phyloP scores from a whole-genome alignment of 2,329 filamentous ascomycete species.

The Phoma sp. region DNA sequence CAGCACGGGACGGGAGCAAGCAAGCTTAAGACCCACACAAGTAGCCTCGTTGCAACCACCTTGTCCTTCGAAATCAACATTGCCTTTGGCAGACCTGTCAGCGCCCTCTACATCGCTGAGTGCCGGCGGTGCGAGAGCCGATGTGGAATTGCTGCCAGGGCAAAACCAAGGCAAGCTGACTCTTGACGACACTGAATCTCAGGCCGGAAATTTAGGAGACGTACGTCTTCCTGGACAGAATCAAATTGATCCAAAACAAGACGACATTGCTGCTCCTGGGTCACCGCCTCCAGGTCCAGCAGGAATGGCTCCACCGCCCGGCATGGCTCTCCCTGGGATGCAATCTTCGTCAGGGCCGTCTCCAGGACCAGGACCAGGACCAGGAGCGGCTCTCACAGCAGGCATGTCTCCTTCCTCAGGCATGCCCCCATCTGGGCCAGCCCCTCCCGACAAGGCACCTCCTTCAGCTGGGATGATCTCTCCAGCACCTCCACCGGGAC shows the following conservation, averaged over 20 bases:
- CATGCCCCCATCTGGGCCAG: not conserved
- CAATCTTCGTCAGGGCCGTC: not conserved
- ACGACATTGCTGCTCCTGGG: not conserved
- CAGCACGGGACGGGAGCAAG: not conserved
- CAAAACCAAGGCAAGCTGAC: slow-evolving; percentile 1
- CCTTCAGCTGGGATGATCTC: too few relatives aligned
- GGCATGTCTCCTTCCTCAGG: too few relatives aligned
- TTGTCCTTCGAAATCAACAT: not conserved
- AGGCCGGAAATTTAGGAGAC: not conserved
- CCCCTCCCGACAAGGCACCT: not conserved
- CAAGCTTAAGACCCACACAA: not conserved
- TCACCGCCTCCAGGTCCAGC: not conserved
- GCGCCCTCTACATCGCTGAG: not conserved
- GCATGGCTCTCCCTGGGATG: too few relatives aligned
- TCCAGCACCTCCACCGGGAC: too few relatives aligned
- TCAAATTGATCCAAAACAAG: slow-evolving; percentile 1
- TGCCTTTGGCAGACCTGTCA: not conserved
- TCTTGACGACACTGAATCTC: not conserved
- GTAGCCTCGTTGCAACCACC: not conserved
- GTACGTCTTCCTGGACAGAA: slow-evolving; percentile 12
- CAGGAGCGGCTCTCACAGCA: too few relatives aligned
- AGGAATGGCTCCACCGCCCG: too few relatives aligned
- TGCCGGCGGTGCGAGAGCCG: not conserved
- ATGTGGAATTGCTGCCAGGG: not conserved
- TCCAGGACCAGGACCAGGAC: not conserved